Percentiles rank a stretch among this genome's conserved stretches.
phyloP scores from a whole-genome alignment of 768 basidiomycete genomes.

The Russula ochroleuca region DNA sequence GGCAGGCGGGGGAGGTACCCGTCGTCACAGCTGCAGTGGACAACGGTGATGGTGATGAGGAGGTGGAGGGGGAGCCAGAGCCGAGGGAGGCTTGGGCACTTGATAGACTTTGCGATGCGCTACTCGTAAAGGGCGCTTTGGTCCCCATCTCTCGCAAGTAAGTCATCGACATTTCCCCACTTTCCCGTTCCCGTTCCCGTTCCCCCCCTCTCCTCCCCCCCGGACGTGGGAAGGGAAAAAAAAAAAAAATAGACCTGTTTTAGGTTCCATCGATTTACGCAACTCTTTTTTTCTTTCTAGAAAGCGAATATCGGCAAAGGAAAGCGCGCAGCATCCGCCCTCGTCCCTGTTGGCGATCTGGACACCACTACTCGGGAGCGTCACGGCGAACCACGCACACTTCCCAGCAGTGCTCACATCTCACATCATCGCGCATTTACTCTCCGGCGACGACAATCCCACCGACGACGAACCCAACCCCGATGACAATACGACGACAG shows the following conservation, averaged over 20 bases:
- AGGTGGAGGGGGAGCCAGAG: constrained; percentile 41
- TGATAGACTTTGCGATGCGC: constrained; percentile 58
- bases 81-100: constrained; percentile 62
- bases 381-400: constrained; percentile 51
- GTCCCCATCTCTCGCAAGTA: constrained; percentile 86
- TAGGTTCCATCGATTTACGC: not conserved
- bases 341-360: constrained; percentile 55
- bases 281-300: constrained; percentile 34
- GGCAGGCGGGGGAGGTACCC: not conserved
- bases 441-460: constrained; percentile 28
- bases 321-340: constrained; percentile 46
- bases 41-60: constrained; percentile 19
- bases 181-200: not conserved
- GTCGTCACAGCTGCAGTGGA: not conserved
- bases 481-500: constrained; percentile 22
- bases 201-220: too few relatives aligned
- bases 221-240: not conserved
- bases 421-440: constrained; percentile 41
- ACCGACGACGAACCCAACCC: not conserved
- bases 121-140: constrained; percentile 68
- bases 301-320: constrained; percentile 47
- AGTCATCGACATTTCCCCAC: constrained; percentile 26
- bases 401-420: constrained; percentile 49
- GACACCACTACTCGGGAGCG: constrained; percentile 57
- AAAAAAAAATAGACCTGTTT: not conserved